Evolutionary conservation across 148 eudicot genomes (phyloP).

Genomic region (Rhododendron kiyosumense): DNA sequence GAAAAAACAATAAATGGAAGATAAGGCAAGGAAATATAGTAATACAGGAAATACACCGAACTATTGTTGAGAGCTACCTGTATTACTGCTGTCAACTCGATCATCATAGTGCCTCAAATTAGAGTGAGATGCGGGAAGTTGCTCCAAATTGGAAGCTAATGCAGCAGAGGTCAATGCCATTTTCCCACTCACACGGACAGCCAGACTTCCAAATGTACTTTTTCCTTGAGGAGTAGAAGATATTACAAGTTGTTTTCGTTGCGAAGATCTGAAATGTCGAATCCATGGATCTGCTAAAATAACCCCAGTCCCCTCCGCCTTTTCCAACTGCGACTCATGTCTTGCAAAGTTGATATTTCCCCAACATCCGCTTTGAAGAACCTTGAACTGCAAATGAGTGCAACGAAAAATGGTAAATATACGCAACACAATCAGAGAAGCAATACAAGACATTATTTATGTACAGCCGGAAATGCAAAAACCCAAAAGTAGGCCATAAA

Average conservation of each 20-base stretch:
- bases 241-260: conserved; percentile 18
- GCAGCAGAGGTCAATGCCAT: conserved; percentile 21
- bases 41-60: not conserved
- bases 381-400: conserved; percentile 42
- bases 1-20: not conserved
- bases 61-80: conserved; percentile 35
- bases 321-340: conserved; percentile 29
- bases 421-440: not conserved
- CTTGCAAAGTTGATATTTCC: conserved; percentile 32
- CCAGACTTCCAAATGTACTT: conserved; percentile 19
- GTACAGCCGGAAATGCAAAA: not conserved
- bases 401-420: not conserved
- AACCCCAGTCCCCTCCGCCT: conserved; percentile 21
- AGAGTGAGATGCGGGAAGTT: conserved; percentile 22
- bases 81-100: conserved; percentile 29
- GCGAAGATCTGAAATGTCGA: conserved; percentile 41
- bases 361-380: conserved; percentile 56
- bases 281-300: conserved; percentile 55
- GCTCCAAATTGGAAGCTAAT: conserved; percentile 12
- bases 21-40: not conserved
- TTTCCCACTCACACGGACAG: conserved; percentile 11
- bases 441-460: not conserved
- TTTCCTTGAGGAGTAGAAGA: conserved; percentile 16
- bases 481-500: not conserved
- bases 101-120: conserved; percentile 22